phyloP scores from a whole-genome alignment of 805 yeast genomes.

The Candida easanensis region DNA sequence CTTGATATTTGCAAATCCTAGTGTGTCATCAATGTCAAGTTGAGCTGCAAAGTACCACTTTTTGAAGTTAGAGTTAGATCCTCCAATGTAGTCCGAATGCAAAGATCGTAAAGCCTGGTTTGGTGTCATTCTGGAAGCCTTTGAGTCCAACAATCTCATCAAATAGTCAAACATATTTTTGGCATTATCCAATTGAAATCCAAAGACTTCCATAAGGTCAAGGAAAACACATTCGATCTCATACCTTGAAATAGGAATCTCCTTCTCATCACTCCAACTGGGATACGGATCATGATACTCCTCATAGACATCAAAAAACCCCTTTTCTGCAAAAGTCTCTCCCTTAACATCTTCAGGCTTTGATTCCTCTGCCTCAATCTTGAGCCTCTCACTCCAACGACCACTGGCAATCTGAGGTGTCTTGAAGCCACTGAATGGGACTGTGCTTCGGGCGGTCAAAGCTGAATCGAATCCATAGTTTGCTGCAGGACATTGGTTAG shows the following conservation, averaged over 20 bases:
- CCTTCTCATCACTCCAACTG: conserved; percentile 41
- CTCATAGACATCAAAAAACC: conserved; percentile 41
- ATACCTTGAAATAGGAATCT: conserved; percentile 46
- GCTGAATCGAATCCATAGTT: conserved; percentile 27
- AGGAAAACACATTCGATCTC: conserved; percentile 57
- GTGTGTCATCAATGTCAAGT: conserved; percentile 56
- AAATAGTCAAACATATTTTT: conserved; percentile 66
- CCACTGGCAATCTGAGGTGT: conserved; percentile 87
- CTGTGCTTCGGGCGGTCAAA: conserved; percentile 34
- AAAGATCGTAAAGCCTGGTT: conserved; percentile 52
- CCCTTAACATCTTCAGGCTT: conserved; percentile 27
- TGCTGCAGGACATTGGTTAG: conserved; percentile 9
- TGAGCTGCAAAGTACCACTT: conserved; percentile 80
- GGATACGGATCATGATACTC: conserved; percentile 49
- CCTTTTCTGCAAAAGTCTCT: conserved; percentile 38
- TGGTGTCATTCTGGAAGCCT: conserved; percentile 65
- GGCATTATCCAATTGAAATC: conserved; percentile 66
- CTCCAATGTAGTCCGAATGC: conserved; percentile 77
- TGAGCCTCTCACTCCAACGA: conserved; percentile 44
- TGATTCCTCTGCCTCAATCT: conserved; percentile 29
- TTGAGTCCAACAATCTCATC: conserved; percentile 60
- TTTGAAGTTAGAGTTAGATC: conserved; percentile 60
- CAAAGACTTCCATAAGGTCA: conserved; percentile 53
- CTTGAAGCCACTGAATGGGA: conserved; percentile 93
- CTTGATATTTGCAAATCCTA: conserved; percentile 33